Evolutionary conservation across 1,284 basidiomycete species (phyloP), one percentile per base, ranked within the genome.

Genomic region (Cystobasidiaceae sp.): DNA sequence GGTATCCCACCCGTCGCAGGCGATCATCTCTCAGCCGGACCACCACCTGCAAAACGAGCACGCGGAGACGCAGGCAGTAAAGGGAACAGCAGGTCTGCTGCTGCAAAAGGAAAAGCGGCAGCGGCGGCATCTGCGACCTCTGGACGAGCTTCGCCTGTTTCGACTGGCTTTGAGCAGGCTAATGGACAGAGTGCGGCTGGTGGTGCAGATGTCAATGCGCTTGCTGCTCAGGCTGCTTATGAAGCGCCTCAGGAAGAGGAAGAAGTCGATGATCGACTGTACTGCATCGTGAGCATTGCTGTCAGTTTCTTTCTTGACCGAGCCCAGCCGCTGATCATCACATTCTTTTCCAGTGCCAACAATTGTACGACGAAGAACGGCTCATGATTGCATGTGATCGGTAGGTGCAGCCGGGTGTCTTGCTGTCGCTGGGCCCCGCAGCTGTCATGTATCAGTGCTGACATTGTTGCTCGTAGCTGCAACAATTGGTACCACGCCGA

Each of bases 321-420:
- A 33, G 23, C n/a, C 17, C 8, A 37, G 15, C 52, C 23, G 19
- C 27, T 32, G 5, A 27, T 50, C 7, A 5, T 9, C 11, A 15
- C 19, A 4, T n/a, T 37, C 27, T 30, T 13, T 9, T 50, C 21
- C 52, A 64, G 61, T 68, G 67, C 41, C 61, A 60, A 28, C 55
- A 68, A 39, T 41, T 59, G 1, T 68, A 68, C 34, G 62, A 68
- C 39, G 37, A 46, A 74, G 87, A 89, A 73, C 80, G 82, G 67
- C 82, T 86, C 64, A 91, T 92, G 89, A 90, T 92, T 75, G 89
- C 88, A n/a, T 91, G 89, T 74, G 89, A 92, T 78, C 82, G 84
- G 88, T 89, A 70, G 63, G 79, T 73, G 15, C n/a, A 15, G 51
- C 61, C 49, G 32, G 37, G 41, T 30, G 21, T 19, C n/a, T 39